Evolutionary conservation across 805 yeast species (phyloP).

Genomic region (Suhomyces canberraensis): DNA sequence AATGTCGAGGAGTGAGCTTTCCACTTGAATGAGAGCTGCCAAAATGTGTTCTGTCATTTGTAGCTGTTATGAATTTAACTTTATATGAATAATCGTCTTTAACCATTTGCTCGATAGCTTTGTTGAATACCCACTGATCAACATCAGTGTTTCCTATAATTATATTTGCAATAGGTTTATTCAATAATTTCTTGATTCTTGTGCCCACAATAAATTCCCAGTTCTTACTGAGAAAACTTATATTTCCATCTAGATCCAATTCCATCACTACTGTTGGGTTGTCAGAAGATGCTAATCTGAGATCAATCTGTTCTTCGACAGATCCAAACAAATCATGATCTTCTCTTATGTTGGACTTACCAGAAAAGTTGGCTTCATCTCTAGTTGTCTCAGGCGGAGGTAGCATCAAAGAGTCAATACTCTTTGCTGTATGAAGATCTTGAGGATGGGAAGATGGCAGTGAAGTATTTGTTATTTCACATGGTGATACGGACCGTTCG

Average conservation of each 20-base stretch:
- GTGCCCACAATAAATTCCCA: slow-evolving; percentile 84
- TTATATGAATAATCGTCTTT: slow-evolving; percentile 73
- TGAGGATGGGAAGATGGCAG: slow-evolving; percentile 2
- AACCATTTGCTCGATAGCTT: slow-evolving; percentile 69
- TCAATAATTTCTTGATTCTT: slow-evolving; percentile 48
- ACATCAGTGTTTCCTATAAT: slow-evolving; percentile 57
- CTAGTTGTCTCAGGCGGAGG: not conserved
- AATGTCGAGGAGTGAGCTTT: slow-evolving; percentile 24
- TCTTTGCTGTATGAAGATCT: not conserved
- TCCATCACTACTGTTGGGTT: slow-evolving; percentile 82
- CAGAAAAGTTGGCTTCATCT: no score
- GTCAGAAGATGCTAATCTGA: slow-evolving; percentile 60
- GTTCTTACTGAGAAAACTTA: slow-evolving; percentile 68
- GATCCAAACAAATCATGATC: slow-evolving; percentile 6
- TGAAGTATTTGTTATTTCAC: slow-evolving; percentile 19
- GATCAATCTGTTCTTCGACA: slow-evolving; percentile 48
- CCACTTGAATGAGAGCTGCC: slow-evolving; percentile 12
- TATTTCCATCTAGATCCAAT: slow-evolving; percentile 72
- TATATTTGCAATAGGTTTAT: slow-evolving; percentile 57
- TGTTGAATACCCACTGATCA: slow-evolving; percentile 65
- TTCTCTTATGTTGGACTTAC: no score
- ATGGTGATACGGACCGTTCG: slow-evolving; percentile 35
- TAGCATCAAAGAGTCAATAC: not conserved
- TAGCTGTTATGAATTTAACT: slow-evolving; percentile 65
- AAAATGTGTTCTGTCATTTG: slow-evolving; percentile 18